Evolutionary conservation across 345 rosid genomes (phyloP).

Genomic region (Camelina neglecta): DNA sequence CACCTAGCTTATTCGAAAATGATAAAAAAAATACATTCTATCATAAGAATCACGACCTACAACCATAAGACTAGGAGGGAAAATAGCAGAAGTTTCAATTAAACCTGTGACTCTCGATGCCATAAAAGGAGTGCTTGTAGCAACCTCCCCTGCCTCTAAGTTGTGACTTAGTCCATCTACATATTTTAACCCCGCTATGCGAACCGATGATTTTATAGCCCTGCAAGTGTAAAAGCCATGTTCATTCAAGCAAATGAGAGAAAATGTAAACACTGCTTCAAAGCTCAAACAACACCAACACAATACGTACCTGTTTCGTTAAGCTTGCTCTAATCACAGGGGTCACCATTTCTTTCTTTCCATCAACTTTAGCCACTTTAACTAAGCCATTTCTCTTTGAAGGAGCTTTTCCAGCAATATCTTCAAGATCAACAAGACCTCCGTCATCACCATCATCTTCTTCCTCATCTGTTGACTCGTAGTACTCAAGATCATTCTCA

Average conservation of each 20-base stretch:
- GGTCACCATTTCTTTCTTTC: conserved; percentile 88
- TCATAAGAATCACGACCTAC: conserved; percentile 15
- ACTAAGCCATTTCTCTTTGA: conserved; percentile 52
- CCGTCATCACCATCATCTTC: conserved; percentile 35
- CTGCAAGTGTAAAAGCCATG: conserved; percentile 49
- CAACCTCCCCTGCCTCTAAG: conserved; percentile 99
- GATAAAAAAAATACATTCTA: not conserved
- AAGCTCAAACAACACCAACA: conserved; percentile 5
- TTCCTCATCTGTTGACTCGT: conserved; percentile 50
- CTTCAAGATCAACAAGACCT: conserved; percentile 83
- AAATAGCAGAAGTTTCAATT: conserved; percentile 13
- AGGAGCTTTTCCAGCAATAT: conserved; percentile 94
- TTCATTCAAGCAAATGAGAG: not conserved
- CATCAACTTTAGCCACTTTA: conserved; percentile 55
- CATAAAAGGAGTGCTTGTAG: conserved; percentile 98
- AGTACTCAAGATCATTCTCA: conserved; percentile 53
- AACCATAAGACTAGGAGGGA: not conserved
- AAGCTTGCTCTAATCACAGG: conserved; percentile 93
- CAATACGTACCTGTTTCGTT: conserved; percentile 71
- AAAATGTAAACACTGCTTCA: conserved; percentile 1
- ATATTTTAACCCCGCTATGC: conserved; percentile 96
- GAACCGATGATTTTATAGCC: conserved; percentile 98
- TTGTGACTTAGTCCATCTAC: conserved; percentile 99
- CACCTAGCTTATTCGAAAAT: conserved; percentile 56
- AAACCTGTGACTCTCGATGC: conserved; percentile 99